Conservation (phyloP, 1,139 yeast genomes). For the Wickerhamiella pararugosa region DNA sequence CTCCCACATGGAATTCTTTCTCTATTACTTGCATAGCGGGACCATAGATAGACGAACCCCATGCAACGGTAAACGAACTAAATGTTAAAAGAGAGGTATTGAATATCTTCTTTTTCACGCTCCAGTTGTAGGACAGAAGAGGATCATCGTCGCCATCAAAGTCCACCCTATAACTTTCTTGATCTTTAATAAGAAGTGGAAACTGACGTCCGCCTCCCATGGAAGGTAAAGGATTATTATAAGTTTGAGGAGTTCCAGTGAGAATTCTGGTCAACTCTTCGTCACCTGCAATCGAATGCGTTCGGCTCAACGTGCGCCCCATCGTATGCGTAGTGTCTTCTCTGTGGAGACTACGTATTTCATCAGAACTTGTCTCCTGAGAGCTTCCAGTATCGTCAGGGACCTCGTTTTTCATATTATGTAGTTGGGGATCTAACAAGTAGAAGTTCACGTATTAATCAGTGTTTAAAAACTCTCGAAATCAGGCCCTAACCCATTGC, state of each 20-base stretch:
- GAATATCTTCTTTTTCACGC: conserved; percentile 18
- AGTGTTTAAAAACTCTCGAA: too few relatives aligned
- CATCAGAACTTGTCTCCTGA: too few relatives aligned
- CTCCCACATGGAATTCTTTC: conserved; percentile 34
- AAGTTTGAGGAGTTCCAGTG: neutral
- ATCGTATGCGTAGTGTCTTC: too few relatives aligned
- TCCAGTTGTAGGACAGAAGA: conserved; percentile 35
- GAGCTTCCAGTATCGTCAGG: too few relatives aligned
- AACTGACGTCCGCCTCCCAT: neutral
- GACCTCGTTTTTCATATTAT: too few relatives aligned
- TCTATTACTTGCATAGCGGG: conserved; percentile 33
- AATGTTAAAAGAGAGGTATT: conserved; percentile 24
- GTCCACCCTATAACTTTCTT: conserved; percentile 30
- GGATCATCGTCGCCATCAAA: conserved; percentile 41
- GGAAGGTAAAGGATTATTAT: conserved; percentile 1
- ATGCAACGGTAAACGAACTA: conserved; percentile 29
- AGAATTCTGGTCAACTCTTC: conserved; percentile 3
- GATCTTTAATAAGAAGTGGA: neutral
- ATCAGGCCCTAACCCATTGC: too few relatives aligned
- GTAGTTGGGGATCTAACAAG: too few relatives aligned
- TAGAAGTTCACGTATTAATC: too few relatives aligned
- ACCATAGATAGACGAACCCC: conserved; percentile 54
- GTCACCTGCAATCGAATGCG: neutral
- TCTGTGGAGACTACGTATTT: too few relatives aligned
- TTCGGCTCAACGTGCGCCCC: too few relatives aligned